Base-by-base conservation (phyloP, 768 basidiomycete species). In the Dioszegia crocea region DNA sequence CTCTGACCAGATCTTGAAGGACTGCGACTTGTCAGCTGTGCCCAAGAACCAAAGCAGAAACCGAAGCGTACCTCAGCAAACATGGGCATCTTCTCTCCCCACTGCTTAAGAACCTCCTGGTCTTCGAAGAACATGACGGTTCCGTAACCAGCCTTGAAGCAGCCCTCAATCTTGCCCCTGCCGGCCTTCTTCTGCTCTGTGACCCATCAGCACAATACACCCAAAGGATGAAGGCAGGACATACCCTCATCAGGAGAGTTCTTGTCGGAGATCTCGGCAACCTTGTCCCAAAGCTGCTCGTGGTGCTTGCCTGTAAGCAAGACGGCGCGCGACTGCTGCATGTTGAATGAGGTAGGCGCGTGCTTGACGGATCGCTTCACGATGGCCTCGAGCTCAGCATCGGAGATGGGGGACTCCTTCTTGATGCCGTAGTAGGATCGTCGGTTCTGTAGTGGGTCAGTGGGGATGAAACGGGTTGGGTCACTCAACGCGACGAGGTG, bases 51-150 rank as follows among this genome's bases (percentile, higher is more conserved):
- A 43, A n/a, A 21, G 9, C 6, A 43, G 19, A 11, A 43, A 6
- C 8, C 12, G 19, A 43, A 43, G 54, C 66, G 52, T 41, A 69
- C 67, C 40, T 59, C 45, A 21, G 55, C 57, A 39, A 61, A 61
- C 21, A 39, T 53, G 16, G 72, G 70, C 62, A 76, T 74, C 54
- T 71, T 65, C 19, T 55, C 60, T 10, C 50, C 51, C 55, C 65
- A 72, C n/a, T 47, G 54, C 31, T 74, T 63, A 53, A 76, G 43
- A 16, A 70, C 73, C 31, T 66, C 65, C 50, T 76, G 62, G 61
- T 79, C 79, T 33, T 77, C 76, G 55, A 77, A 78, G 65, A 78
- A 70, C 26, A 78, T 56, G 51, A 79, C 71, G 23, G 79, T 77
- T 26, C 78, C 79, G 57, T 74, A 67, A 5, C 70, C 76, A 11